Evolutionary conservation across 2,329 filamentous ascomycete species (phyloP), one percentile per base, ranked within the genome.

Genomic region (Colletotrichum sp.): DNA sequence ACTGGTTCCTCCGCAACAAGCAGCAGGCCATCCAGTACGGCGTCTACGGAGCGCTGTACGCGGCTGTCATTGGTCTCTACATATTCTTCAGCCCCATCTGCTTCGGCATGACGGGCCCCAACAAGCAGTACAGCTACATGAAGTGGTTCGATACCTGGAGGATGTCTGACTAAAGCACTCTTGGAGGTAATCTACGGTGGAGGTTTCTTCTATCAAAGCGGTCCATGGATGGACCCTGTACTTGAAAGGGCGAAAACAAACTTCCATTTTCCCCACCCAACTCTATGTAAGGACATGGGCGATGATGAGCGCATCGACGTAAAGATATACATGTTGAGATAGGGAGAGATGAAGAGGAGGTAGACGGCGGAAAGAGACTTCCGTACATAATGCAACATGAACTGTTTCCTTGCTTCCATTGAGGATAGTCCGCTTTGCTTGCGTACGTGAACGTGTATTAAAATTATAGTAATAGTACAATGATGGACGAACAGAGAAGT

Each of bases 131-230:
- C 91, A 91, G 89, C 80, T 96, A 99, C 88, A 89, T 99, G 88
- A 98, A 95, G 89, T 99, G 97, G 97, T 94, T 98, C 80, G 91
- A 93, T 79, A 92, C 88, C 79, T 99, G 96, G 96, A 93, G 92
- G 82, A 94, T 98, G 81, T 92, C 93, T 60, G 95, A 97, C 76
- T 77, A 73, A 36, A 62, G 18, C 44, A 24, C 6, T 32, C 62
- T n/a, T 15, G 36, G 39, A n/a, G 30, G 10, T 65, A 34, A 13
- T 57, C 15, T 60, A 24, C 6, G 21, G 66, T 21, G 36, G 9
- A 32, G 16, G 16, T 9, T 30, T 60, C 39, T 59, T 62, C 44
- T 21, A 52, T 21, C 52, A 18, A 30, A 49, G 1, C 24, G 49
- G 52, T 63, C 65, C 21, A 59, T 24, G n/a, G n/a, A 6, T 57